phyloP scores from a whole-genome alignment of 441 rosid species.

The Aquilaria agallochum region DNA sequence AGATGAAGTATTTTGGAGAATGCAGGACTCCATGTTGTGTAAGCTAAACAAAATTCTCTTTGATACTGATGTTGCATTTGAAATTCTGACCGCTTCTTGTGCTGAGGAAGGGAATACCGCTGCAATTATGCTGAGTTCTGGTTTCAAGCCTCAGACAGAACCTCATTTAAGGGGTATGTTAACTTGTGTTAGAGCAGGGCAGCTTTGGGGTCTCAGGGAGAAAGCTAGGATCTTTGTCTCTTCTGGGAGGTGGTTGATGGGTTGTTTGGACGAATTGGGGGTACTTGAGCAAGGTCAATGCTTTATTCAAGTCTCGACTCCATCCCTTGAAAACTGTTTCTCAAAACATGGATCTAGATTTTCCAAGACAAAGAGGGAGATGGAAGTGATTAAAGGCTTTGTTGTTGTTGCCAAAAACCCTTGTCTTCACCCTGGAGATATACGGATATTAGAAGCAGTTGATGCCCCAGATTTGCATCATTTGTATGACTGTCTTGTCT shows the following conservation, averaged over 20 bases:
- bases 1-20: slow-evolving; percentile 66
- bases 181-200: slow-evolving; percentile 84
- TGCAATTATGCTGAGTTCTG: slow-evolving; percentile 93
- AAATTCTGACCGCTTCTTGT: slow-evolving; percentile 78
- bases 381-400: slow-evolving; percentile 60
- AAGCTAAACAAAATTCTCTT: slow-evolving; percentile 64
- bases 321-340: slow-evolving; percentile 70
- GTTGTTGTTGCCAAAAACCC: slow-evolving; percentile 92
- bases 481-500: slow-evolving; percentile 74
- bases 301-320: slow-evolving; percentile 83
- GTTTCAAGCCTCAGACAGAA: slow-evolving; percentile 73
- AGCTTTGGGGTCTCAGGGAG: slow-evolving; percentile 89
- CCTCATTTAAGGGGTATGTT: slow-evolving; percentile 92
- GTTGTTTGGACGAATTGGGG: slow-evolving; percentile 78
- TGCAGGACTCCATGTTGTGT: slow-evolving; percentile 70
- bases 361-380: slow-evolving; percentile 37
- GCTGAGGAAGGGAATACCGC: slow-evolving; percentile 77
- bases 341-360: slow-evolving; percentile 75
- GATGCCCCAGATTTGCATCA: slow-evolving; percentile 73
- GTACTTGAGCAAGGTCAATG: slow-evolving; percentile 88
- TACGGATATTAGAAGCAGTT: slow-evolving; percentile 90
- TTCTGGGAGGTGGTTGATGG: slow-evolving; percentile 94
- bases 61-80: slow-evolving; percentile 78
- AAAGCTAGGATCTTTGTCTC: slow-evolving; percentile 84
- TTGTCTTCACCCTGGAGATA: slow-evolving; percentile 95